These are phyloP conservation scores for Russula vinacea DNA, from an alignment of 768 basidiomycete genomes.

Conservation along the genomic window DNA sequence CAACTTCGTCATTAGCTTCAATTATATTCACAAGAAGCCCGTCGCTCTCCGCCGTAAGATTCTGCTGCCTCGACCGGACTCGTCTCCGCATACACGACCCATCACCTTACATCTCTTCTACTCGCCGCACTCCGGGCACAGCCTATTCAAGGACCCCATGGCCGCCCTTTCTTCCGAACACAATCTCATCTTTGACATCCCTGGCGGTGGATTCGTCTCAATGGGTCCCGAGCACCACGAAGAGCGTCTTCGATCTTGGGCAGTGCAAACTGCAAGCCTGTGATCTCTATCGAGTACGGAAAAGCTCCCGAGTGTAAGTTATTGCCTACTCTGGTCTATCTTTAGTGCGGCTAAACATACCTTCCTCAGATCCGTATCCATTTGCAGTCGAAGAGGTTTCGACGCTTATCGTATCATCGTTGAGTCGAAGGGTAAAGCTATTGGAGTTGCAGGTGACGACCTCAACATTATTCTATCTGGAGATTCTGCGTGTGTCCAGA, in stretches of 20 bases:
- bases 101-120: slow-evolving; percentile 85
- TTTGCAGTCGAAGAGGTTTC: slow-evolving; percentile 95
- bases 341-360: slow-evolving; percentile 1
- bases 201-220: slow-evolving; percentile 95
- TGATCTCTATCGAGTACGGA: slow-evolving; percentile 88
- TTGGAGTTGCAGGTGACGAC: slow-evolving; percentile 86
- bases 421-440: slow-evolving; percentile 70
- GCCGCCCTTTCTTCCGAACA: slow-evolving; percentile 37
- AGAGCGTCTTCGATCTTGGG: slow-evolving; percentile 87
- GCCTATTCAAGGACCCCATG: slow-evolving; percentile 44
- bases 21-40: slow-evolving; percentile 56
- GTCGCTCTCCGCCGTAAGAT: slow-evolving; percentile 70
- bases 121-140: slow-evolving; percentile 58
- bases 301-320: slow-evolving; percentile 91
- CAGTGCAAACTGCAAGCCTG: slow-evolving; percentile 71
- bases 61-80: slow-evolving; percentile 74
- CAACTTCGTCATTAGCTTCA: slow-evolving; percentile 53
- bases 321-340: background rate
- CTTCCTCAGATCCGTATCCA: slow-evolving; percentile 81
- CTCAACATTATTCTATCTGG: slow-evolving; percentile 80
- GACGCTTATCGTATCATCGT: slow-evolving; percentile 82
- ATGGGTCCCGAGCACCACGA: slow-evolving; percentile 97
- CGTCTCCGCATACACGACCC: slow-evolving; percentile 75
- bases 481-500: slow-evolving; percentile 87
- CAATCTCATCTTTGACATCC: slow-evolving; percentile 88